phyloP scores from a whole-genome alignment of 2,329 filamentous ascomycete species.

The Rhynchosporium agropyri region DNA sequence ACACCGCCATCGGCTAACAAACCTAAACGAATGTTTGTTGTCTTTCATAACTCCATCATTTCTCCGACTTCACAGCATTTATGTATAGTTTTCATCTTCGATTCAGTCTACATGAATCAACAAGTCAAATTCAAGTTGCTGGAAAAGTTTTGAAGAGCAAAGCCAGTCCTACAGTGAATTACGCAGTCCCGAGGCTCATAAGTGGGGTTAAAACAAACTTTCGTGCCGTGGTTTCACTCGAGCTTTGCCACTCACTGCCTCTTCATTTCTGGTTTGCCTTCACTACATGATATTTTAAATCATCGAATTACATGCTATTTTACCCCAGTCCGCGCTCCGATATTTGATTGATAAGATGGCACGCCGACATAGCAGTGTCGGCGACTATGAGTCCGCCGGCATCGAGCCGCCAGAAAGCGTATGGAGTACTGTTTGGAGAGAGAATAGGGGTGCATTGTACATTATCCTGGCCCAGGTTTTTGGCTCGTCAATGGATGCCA shows the following conservation, averaged over 20 bases:
- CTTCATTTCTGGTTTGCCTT: slow-evolving; percentile 1
- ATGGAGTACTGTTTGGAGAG: slow-evolving; percentile 54
- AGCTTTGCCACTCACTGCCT: slow-evolving; percentile 1
- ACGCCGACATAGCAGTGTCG: slow-evolving; percentile 12
- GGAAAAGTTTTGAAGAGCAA: neutral
- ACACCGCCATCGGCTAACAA: slow-evolving; percentile 1
- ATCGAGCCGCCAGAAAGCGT: slow-evolving; percentile 13
- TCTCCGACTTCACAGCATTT: neutral
- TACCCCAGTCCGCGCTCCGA: too few relatives aligned
- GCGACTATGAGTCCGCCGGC: slow-evolving; percentile 19
- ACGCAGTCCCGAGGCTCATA: slow-evolving; percentile 6
- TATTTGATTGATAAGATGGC: neutral
- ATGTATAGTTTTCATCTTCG: too few relatives aligned
- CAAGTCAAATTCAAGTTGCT: neutral
- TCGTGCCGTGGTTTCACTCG: neutral
- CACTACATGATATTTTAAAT: neutral
- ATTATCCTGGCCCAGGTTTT: slow-evolving; percentile 79
- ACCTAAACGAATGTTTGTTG: slow-evolving; percentile 9
- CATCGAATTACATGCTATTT: neutral
- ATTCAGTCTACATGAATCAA: too few relatives aligned
- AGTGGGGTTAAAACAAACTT: slow-evolving; percentile 3
- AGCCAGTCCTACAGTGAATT: neutral
- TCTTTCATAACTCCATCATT: neutral
- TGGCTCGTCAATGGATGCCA: slow-evolving; percentile 82
- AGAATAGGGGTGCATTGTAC: slow-evolving; percentile 72